phyloP scores from a whole-genome alignment of 352 stramenopile species.

The Pythium dissimile region DNA sequence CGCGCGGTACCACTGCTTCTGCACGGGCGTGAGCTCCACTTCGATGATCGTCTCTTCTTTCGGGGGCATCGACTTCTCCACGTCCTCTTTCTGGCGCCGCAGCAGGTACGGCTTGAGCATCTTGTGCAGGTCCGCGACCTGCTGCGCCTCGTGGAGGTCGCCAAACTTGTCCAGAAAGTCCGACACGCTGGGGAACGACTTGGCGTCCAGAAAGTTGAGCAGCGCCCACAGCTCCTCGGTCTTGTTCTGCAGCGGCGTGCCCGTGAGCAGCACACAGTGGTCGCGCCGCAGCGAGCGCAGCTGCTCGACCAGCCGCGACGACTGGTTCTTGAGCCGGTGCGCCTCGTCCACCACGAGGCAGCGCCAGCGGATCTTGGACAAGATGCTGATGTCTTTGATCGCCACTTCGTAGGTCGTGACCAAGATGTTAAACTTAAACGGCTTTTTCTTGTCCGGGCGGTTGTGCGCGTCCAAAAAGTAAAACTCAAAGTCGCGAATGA shows the following conservation, averaged over 20 bases:
- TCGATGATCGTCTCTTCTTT: constrained; percentile 91
- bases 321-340: constrained; percentile 87
- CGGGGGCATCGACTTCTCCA: constrained; percentile 84
- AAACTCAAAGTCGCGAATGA: constrained; percentile 97
- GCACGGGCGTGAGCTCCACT: constrained; percentile 86
- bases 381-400: constrained; percentile 87
- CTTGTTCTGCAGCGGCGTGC: constrained; percentile 95
- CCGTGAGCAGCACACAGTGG: constrained; percentile 84
- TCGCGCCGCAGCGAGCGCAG: constrained; percentile 76
- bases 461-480: constrained; percentile 71
- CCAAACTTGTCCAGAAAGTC: constrained; percentile 94
- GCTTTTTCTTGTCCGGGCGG: constrained; percentile 77
- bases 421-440: constrained; percentile 88
- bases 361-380: constrained; percentile 95
- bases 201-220: constrained; percentile 97
- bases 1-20: constrained; percentile 89
- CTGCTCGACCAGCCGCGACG: constrained; percentile 82
- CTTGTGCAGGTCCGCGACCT: constrained; percentile 89
- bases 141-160: constrained; percentile 78
- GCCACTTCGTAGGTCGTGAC: constrained; percentile 91
- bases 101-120: constrained; percentile 89
- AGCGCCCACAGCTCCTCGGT: constrained; percentile 99
- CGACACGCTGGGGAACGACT: constrained; percentile 91
- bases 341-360: constrained; percentile 89
- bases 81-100: constrained; percentile 87